Percentiles rank a stretch among this genome's conserved stretches.
Evolutionary conservation across 2,329 filamentous ascomycete genomes (phyloP).

Genomic region (Ceratocystis alfenasii): DNA sequence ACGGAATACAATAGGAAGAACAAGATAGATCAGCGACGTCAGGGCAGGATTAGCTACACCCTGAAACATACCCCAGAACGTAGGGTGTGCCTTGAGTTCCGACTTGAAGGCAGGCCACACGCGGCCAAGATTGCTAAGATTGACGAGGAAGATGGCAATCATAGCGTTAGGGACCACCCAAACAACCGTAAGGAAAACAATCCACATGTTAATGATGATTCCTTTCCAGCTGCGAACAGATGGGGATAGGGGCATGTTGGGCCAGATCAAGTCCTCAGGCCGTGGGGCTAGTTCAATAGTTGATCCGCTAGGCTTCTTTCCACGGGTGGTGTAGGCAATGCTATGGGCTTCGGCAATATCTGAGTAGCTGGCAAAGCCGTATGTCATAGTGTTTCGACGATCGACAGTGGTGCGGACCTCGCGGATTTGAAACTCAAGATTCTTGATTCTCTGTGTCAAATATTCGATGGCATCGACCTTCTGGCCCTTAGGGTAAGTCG

Average conservation of each 20-base stretch:
- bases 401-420: constrained; percentile 72
- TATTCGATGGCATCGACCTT: constrained; percentile 94
- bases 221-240: constrained; percentile 58
- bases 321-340: constrained; percentile 70
- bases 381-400: constrained; percentile 75
- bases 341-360: constrained; percentile 77
- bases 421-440: constrained; percentile 72
- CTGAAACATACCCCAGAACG: constrained; percentile 75
- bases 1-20: constrained; percentile 84
- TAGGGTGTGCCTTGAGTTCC: constrained; percentile 49
- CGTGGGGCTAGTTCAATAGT: constrained; percentile 68
- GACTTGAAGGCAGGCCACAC: constrained; percentile 67
- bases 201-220: constrained; percentile 74
- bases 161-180: constrained; percentile 90
- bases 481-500: constrained; percentile 51
- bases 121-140: constrained; percentile 64
- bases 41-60: constrained; percentile 82
- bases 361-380: constrained; percentile 89
- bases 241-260: constrained; percentile 67
- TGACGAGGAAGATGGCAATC: constrained; percentile 87
- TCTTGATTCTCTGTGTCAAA: constrained; percentile 69
- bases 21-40: constrained; percentile 74
- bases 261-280: constrained; percentile 91
- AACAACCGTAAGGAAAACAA: constrained; percentile 62
- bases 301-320: constrained; percentile 68